phyloP scores from a whole-genome alignment of 805 yeast species.

The Lipomyces sp. region DNA sequence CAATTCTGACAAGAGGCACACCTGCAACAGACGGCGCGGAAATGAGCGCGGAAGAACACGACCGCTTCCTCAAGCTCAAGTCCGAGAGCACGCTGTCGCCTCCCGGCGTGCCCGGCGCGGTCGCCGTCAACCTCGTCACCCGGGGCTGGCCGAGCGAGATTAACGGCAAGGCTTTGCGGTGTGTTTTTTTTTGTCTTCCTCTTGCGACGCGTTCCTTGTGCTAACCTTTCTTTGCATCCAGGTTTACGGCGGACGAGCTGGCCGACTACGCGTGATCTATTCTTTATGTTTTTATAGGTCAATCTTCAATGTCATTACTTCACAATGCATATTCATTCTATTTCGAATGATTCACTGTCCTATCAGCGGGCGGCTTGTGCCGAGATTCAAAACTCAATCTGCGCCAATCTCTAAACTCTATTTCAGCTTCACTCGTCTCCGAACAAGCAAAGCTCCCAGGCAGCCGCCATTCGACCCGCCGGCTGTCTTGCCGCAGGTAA shows the following conservation, averaged over 20 bases:
- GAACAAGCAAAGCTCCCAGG: too few relatives aligned
- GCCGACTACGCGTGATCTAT: constrained; percentile 11
- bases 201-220: constrained; percentile 32
- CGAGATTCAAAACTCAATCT: too few relatives aligned
- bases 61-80: constrained; percentile 64
- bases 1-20: neutral
- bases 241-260: constrained; percentile 19
- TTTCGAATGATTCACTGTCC: too few relatives aligned
- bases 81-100: constrained; percentile 54
- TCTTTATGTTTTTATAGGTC: too few relatives aligned
- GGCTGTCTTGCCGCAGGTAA: too few relatives aligned
- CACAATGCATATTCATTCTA: too few relatives aligned
- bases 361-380: too few relatives aligned
- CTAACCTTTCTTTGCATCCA: neutral
- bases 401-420: too few relatives aligned
- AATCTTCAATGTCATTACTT: too few relatives aligned
- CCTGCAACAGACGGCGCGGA: constrained; percentile 42
- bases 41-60: constrained; percentile 60
- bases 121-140: constrained; percentile 64
- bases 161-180: constrained; percentile 69
- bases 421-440: too few relatives aligned
- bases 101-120: constrained; percentile 68
- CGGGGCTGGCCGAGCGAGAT: constrained; percentile 54
- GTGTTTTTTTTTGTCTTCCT: constrained; percentile 34
- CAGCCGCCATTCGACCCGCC: too few relatives aligned